Evolutionary conservation across 2,329 filamentous ascomycete species (phyloP).

Genomic region (Hymenoscyphus albidus): DNA sequence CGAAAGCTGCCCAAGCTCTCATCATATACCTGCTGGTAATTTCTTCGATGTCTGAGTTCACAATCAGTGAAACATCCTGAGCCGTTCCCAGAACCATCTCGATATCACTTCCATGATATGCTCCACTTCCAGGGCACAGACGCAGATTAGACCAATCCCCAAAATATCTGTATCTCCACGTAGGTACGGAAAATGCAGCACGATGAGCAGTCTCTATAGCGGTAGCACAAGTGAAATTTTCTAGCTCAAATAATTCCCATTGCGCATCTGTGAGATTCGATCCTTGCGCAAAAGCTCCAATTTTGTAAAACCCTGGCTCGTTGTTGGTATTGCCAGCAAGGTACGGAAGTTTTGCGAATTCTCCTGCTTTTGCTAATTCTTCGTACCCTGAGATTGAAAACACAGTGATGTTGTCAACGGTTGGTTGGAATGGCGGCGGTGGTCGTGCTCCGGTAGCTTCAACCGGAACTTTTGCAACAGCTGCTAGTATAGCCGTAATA

Average conservation of each 20-base stretch:
- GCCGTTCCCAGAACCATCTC: slow-evolving; percentile 31
- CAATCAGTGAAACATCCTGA: slow-evolving; percentile 27
- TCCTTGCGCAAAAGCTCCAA: slow-evolving; percentile 13
- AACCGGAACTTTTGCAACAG: slow-evolving; percentile 13
- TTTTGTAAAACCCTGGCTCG: slow-evolving; percentile 27
- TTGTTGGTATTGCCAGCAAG: slow-evolving; percentile 28
- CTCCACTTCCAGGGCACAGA: slow-evolving; percentile 27
- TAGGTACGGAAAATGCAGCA: slow-evolving; percentile 23
- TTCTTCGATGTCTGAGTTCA: slow-evolving; percentile 13
- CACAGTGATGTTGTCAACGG: slow-evolving; percentile 16
- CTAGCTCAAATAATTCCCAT: slow-evolving; percentile 19
- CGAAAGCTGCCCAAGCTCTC: slow-evolving; percentile 36
- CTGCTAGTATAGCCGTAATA: slow-evolving; percentile 16
- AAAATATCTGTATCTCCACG: slow-evolving; percentile 35
- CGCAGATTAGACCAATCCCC: slow-evolving; percentile 32
- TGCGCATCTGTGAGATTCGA: not conserved
- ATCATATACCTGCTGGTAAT: slow-evolving; percentile 24
- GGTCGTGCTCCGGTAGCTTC: slow-evolving; percentile 11
- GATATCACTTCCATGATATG: slow-evolving; percentile 34
- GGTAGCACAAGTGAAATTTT: slow-evolving; percentile 33
- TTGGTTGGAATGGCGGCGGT: slow-evolving; percentile 18
- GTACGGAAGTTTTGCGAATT: slow-evolving; percentile 17
- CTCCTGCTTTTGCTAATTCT: slow-evolving; percentile 12
- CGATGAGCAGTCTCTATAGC: slow-evolving; percentile 21
- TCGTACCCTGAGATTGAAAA: slow-evolving; percentile 13